Percentiles rank a stretch among this genome's conserved stretches.
Evolutionary conservation across 2,329 filamentous ascomycete species (phyloP).

Genomic region (Arthrinium puccinioides): DNA sequence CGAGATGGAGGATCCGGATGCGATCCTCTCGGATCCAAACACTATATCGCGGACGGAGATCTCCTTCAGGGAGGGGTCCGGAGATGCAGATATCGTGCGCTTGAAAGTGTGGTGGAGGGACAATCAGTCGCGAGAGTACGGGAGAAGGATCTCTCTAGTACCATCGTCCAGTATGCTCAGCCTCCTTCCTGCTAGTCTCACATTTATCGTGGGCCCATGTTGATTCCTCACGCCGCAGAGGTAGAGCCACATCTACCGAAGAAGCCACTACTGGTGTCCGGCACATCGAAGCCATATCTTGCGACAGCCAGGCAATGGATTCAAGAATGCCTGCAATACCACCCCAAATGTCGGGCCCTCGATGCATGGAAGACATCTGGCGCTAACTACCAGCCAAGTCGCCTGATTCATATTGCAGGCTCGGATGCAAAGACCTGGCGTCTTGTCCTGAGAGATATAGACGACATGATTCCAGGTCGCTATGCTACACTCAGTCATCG

Average conservation of each 20-base stretch:
- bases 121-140: not conserved
- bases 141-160: not conserved
- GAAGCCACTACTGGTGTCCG: not conserved
- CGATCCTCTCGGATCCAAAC: not conserved
- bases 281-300: not conserved
- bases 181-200: not conserved
- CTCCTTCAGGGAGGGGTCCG: too few species aligned
- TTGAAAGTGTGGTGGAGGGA: not conserved
- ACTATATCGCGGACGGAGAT: not conserved
- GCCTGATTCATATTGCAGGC: constrained; percentile 1
- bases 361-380: not conserved
- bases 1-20: not conserved
- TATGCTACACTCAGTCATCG: constrained; percentile 5
- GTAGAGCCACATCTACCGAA: not conserved
- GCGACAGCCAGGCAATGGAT: not conserved
- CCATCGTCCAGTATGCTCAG: not conserved
- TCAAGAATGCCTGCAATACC: not conserved
- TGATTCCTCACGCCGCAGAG: not conserved
- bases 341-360: not conserved
- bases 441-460: not conserved
- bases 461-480: not conserved
- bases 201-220: too few species aligned
- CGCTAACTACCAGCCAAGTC: not conserved
- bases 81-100: not conserved
- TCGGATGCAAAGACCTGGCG: not conserved